Percentiles rank a stretch among this genome's conserved stretches.
Conservation (phyloP, 805 yeast species). For the Candida broadrunensis region DNA sequence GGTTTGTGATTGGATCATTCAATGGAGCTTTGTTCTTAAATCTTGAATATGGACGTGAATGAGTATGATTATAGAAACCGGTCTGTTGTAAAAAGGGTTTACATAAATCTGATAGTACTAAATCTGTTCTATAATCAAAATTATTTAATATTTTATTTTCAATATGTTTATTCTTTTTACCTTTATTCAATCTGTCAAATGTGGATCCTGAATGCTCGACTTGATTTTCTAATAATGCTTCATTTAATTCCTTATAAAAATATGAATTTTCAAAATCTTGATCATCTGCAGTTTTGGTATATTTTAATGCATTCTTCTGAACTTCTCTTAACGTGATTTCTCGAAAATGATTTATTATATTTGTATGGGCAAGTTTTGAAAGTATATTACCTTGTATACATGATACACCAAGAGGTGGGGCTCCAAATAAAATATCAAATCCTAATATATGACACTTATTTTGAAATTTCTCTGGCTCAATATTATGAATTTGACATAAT, state of each 20-base stretch:
- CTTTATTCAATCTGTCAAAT: not conserved
- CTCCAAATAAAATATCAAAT: conserved; percentile 62
- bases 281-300: not conserved
- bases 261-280: conserved; percentile 18
- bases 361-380: conserved; percentile 39
- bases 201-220: conserved; percentile 7
- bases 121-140: conserved; percentile 27
- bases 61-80: conserved; percentile 38
- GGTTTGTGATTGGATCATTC: conserved; percentile 20
- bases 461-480: conserved; percentile 24
- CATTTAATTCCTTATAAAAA: conserved; percentile 23
- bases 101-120: conserved; percentile 34
- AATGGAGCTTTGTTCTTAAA: conserved; percentile 22
- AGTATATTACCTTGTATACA: conserved; percentile 87
- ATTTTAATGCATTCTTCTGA: not conserved
- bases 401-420: conserved; percentile 78
- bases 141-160: not conserved
- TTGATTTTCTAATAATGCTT: conserved; percentile 18
- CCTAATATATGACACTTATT: conserved; percentile 35
- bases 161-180: not conserved
- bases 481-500: conserved; percentile 23
- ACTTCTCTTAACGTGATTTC: conserved; percentile 19
- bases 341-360: conserved; percentile 22
- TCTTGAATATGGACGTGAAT: conserved; percentile 31
- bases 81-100: conserved; percentile 30